Evolutionary conservation across 2,329 filamentous ascomycete genomes (phyloP).

Genomic region (Hypoxylon sp.): DNA sequence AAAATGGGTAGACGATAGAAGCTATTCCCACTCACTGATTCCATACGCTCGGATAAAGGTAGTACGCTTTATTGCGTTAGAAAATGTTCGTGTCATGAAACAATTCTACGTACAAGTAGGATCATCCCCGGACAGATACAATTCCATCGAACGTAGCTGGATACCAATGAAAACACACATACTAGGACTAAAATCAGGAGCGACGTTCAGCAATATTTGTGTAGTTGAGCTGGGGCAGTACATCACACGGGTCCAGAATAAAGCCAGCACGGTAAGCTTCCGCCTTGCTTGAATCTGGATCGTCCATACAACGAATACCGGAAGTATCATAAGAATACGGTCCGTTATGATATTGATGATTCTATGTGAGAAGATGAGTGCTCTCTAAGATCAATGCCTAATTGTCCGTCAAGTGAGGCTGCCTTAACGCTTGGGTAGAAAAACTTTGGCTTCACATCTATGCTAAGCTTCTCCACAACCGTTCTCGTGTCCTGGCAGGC

Average conservation of each 20-base stretch:
- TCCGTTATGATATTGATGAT: slow-evolving; percentile 33
- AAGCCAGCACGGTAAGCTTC: slow-evolving; percentile 16
- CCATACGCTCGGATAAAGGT: slow-evolving; percentile 28
- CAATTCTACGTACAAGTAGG: slow-evolving; percentile 21
- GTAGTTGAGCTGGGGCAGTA: neutral
- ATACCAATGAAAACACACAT: slow-evolving; percentile 22
- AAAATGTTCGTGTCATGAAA: neutral
- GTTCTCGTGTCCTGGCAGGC: slow-evolving; percentile 36
- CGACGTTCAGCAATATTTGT: neutral
- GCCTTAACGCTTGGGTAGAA: slow-evolving; percentile 13
- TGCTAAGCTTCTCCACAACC: slow-evolving; percentile 31
- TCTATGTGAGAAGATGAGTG: slow-evolving; percentile 25
- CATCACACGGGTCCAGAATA: slow-evolving; percentile 23
- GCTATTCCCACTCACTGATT: slow-evolving; percentile 18
- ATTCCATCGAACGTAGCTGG: slow-evolving; percentile 16
- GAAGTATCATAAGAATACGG: slow-evolving; percentile 16
- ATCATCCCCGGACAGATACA: slow-evolving; percentile 16
- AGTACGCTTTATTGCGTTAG: slow-evolving; percentile 21
- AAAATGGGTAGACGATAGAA: neutral
- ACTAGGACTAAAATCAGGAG: slow-evolving; percentile 1
- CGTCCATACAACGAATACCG: slow-evolving; percentile 26
- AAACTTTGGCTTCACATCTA: slow-evolving; percentile 38
- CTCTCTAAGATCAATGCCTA: slow-evolving; percentile 1
- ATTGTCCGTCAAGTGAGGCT: neutral
- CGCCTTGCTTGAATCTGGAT: slow-evolving; percentile 24